A percentile compares a stretch with the other conserved stretches of the same genome.
Evolutionary conservation across 2,329 filamentous ascomycete genomes (phyloP).

Genomic region (Claviceps cyperi): DNA sequence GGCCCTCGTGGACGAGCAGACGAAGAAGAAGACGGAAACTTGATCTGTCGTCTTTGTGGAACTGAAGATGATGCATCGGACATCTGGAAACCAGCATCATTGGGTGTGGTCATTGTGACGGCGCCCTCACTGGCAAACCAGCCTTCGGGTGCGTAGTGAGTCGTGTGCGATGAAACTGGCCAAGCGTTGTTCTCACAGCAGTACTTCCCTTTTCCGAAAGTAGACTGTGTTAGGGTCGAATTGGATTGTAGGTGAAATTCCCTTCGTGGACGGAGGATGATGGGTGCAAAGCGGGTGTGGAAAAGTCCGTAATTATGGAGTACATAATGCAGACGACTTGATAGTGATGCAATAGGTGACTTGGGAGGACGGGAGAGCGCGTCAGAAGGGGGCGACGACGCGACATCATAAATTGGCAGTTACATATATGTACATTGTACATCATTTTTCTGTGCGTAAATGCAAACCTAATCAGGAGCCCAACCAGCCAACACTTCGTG

Average conservation of each 20-base stretch:
- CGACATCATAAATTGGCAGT: conserved; percentile 23
- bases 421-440: no score
- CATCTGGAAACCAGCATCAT: conserved; percentile 42
- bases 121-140: background rate
- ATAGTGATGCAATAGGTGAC: no score
- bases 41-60: conserved; percentile 25
- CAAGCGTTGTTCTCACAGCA: background rate
- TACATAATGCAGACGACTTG: background rate
- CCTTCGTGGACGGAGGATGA: background rate
- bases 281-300: background rate
- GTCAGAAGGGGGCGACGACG: conserved; percentile 16
- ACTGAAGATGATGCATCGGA: conserved; percentile 36
- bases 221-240: background rate
- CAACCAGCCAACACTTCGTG: no score
- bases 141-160: background rate
- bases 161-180: background rate
- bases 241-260: background rate
- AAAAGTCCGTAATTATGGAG: no score
- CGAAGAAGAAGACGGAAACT: conserved; percentile 33
- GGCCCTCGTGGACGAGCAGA: conserved; percentile 39
- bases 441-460: no score
- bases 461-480: no score
- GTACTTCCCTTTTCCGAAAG: background rate
- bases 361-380: conserved; percentile 10
- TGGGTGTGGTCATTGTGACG: conserved; percentile 33